Evolutionary conservation across 148 eudicot species (phyloP), one percentile per base, ranked within the genome.

Genomic region (Nyssa sinensis): DNA sequence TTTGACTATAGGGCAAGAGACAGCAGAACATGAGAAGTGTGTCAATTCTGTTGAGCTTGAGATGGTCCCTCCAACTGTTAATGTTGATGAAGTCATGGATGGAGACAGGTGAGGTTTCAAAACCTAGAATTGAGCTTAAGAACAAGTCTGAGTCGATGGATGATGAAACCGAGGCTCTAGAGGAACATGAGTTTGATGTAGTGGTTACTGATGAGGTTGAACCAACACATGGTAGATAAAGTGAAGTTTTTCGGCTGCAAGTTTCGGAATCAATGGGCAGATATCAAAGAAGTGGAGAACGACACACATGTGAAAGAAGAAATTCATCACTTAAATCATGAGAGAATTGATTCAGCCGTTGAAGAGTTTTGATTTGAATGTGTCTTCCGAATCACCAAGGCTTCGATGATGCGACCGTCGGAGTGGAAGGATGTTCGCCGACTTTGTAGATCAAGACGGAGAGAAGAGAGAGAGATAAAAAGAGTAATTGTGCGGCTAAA

Each of bases 161-260:
- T 81, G 92, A 86, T 77, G 93, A 88, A 62, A 85, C 92, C 34
- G 88, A 87, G 75, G 81, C 88, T 75, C 90, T 89, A 60, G 87
- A 80, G 25, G 81, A 70, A 9, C 82, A 72, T n/a, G 83, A 69
- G 32, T 19, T 64, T 75, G 84, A 81, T 37, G n/a, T 59, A 30
- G 78, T 65, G 31, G 72, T 32, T 12, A 64, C 34, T 67, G 60
- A 21, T 39, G 67, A 71, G 44, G 79, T 28, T 49, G 74, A 83
- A 64, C 59, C 37, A 11, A 41, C 53, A 9, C 69, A 19, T 34
- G 32, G 69, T 62, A 49, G 51, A 65, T 25, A 35, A 47, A 53
- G 62, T 53, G 21, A 62, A 29, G 41, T 34, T n/a, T n/a, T n/a
- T n/a, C n/a, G n/a, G n/a, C n/a, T n/a, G n/a, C n/a, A n/a, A n/a